Percentiles rank a stretch among this genome's conserved stretches.
Conservation (phyloP, 2,329 filamentous ascomycete species). For the Colletotrichum eremochloae region DNA sequence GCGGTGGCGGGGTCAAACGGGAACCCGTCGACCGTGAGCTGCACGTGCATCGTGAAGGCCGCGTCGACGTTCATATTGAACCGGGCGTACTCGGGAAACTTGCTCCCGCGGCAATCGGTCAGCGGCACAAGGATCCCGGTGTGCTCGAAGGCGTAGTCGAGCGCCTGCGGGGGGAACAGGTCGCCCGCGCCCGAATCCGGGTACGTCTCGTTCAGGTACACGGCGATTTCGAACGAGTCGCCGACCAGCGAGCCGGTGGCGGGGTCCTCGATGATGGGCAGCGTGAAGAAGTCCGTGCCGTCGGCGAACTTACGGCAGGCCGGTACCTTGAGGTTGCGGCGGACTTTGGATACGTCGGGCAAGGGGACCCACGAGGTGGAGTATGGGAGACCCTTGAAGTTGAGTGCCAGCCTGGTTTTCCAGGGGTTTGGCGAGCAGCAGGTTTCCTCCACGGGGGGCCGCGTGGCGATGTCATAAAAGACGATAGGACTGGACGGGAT, state of each 20-base stretch:
- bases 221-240: slow-evolving; percentile 76
- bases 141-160: slow-evolving; percentile 56
- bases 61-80: slow-evolving; percentile 70
- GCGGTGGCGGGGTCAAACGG: slow-evolving; percentile 65
- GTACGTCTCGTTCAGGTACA: slow-evolving; percentile 67
- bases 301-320: slow-evolving; percentile 68
- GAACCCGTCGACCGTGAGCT: slow-evolving; percentile 56
- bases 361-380: slow-evolving; percentile 62
- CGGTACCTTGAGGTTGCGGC: slow-evolving; percentile 59
- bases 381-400: slow-evolving; percentile 56
- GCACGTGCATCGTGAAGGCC: slow-evolving; percentile 61
- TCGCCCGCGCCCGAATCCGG: slow-evolving; percentile 58
- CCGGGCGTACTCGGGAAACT: slow-evolving; percentile 55
- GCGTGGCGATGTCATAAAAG: slow-evolving; percentile 59
- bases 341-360: slow-evolving; percentile 64
- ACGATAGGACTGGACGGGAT: slow-evolving; percentile 45
- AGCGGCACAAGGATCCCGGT: slow-evolving; percentile 52
- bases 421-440: slow-evolving; percentile 50
- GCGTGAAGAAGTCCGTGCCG: slow-evolving; percentile 70
- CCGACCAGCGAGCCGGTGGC: slow-evolving; percentile 59
- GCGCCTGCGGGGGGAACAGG: slow-evolving; percentile 61
- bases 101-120: slow-evolving; percentile 47
- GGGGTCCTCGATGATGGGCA: slow-evolving; percentile 68
- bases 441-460: slow-evolving; percentile 48
- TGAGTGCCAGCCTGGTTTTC: slow-evolving; percentile 55